Evolutionary conservation across 805 yeast genomes (phyloP).

Genomic region (Metschnikowia drakensbergensis): DNA sequence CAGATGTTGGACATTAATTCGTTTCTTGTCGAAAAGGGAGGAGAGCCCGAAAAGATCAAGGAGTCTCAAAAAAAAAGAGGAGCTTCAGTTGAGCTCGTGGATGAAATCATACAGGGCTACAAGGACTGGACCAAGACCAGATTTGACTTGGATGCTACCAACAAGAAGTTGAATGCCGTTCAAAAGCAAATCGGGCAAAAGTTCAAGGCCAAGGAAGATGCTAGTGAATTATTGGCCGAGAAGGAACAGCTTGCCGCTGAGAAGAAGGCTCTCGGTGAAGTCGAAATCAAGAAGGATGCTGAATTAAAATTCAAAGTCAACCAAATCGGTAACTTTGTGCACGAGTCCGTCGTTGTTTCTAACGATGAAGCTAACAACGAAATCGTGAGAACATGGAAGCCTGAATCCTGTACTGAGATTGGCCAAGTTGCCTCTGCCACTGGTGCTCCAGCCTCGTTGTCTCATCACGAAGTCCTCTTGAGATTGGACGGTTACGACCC

Average conservation of each 20-base stretch:
- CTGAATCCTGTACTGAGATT: slow-evolving; percentile 59
- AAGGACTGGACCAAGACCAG: slow-evolving; percentile 81
- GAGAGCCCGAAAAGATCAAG: slow-evolving; percentile 85
- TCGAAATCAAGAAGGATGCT: slow-evolving; percentile 78
- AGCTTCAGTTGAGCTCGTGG: slow-evolving; percentile 90
- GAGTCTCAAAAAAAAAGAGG: slow-evolving; percentile 92
- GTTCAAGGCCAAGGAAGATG: slow-evolving; percentile 94
- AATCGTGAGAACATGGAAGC: slow-evolving; percentile 82
- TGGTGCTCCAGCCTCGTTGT: slow-evolving; percentile 69
- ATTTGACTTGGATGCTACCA: slow-evolving; percentile 84
- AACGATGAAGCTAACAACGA: slow-evolving; percentile 89
- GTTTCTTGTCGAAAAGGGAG: slow-evolving; percentile 95
- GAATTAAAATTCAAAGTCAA: slow-evolving; percentile 76
- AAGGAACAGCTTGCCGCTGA: slow-evolving; percentile 71
- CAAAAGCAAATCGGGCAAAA: slow-evolving; percentile 93
- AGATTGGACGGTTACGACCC: slow-evolving; percentile 98
- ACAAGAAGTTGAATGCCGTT: slow-evolving; percentile 81
- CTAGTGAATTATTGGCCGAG: slow-evolving; percentile 72
- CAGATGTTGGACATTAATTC: slow-evolving; percentile 86
- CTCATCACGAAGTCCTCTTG: slow-evolving; percentile 92
- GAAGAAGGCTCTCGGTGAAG: slow-evolving; percentile 61
- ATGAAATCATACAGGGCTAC: slow-evolving; percentile 88
- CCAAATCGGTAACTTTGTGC: slow-evolving; percentile 91
- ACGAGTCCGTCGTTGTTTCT: slow-evolving; percentile 83
- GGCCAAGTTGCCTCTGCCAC: slow-evolving; percentile 73